Evolutionary conservation across 805 yeast genomes (phyloP).

Genomic region (Candida maesae): DNA sequence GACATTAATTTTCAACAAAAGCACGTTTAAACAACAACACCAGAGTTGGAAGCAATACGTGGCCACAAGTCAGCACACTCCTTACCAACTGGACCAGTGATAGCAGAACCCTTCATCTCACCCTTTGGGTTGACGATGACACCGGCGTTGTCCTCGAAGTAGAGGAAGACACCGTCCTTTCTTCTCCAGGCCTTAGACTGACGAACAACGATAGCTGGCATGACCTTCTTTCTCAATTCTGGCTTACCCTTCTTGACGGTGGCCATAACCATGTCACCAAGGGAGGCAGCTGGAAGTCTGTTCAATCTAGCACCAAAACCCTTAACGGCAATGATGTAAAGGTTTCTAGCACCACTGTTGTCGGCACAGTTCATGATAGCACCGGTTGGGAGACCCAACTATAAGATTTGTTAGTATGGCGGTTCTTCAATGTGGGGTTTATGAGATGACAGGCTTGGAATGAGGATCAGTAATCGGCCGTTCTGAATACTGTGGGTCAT

Average conservation of each 20-base stretch:
- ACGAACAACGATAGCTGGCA: conserved; percentile 99
- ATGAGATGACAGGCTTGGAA: too few relatives aligned
- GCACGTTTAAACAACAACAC: conserved; percentile 89
- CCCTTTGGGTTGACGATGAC: conserved; percentile 99
- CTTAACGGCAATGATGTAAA: conserved; percentile 97
- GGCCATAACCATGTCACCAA: conserved; percentile 99
- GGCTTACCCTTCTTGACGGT: conserved; percentile 99
- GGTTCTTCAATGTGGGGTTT: background rate
- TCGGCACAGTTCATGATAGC: conserved; percentile 99
- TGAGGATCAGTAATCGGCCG: too few relatives aligned
- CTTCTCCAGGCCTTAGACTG: conserved; percentile 99
- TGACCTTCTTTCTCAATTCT: conserved; percentile 99
- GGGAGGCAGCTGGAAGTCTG: conserved; percentile 99
- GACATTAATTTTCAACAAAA: conserved; percentile 27
- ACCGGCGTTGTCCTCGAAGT: conserved; percentile 99
- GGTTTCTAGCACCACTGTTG: conserved; percentile 99
- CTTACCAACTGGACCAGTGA: conserved; percentile 99
- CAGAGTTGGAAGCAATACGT: conserved; percentile 99
- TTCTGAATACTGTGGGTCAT: too few relatives aligned
- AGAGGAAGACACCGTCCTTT: conserved; percentile 99
- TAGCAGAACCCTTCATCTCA: conserved; percentile 99
- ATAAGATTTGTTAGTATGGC: conserved; percentile 17
- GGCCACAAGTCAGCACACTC: conserved; percentile 99
- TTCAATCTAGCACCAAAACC: conserved; percentile 99
- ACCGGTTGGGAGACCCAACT: conserved; percentile 99